A percentile compares a stretch with the other conserved stretches of the same genome.
These are phyloP conservation scores for Leptographium flavum DNA, from an alignment of 2,329 filamentous ascomycete species.

Conservation along the genomic window DNA sequence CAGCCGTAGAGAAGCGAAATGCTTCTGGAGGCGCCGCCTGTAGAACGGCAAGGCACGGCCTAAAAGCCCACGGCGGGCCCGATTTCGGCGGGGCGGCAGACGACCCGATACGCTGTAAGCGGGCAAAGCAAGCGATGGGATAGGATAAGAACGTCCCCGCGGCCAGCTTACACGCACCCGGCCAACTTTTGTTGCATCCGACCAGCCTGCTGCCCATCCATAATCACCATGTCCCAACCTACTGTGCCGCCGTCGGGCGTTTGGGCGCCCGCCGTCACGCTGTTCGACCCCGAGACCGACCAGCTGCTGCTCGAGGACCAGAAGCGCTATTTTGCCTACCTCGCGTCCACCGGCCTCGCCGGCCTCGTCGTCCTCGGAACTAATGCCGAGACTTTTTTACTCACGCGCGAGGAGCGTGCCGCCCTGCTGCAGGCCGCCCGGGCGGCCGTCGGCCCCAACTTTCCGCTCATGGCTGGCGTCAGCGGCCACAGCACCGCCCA, in stretches of 20 bases:
- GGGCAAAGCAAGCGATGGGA: too few relatives aligned
- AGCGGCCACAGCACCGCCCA: conserved; percentile 51
- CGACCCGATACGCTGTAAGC: too few relatives aligned
- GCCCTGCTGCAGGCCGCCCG: conserved; percentile 41
- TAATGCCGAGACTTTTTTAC: conserved; percentile 20
- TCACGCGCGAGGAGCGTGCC: conserved; percentile 19
- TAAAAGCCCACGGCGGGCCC: too few relatives aligned
- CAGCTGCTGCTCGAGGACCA: conserved; percentile 16
- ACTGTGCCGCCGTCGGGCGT: conserved; percentile 16
- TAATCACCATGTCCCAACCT: not conserved
- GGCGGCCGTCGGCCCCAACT: conserved; percentile 33
- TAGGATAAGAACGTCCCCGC: too few relatives aligned
- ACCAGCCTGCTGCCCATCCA: too few relatives aligned
- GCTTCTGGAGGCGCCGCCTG: too few relatives aligned
- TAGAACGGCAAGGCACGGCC: too few relatives aligned
- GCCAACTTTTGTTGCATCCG: too few relatives aligned
- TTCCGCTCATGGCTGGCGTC: conserved; percentile 48
- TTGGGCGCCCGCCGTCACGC: conserved; percentile 20
- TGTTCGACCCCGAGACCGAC: conserved; percentile 19
- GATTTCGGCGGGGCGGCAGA: too few relatives aligned
- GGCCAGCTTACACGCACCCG: too few relatives aligned
- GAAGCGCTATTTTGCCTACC: conserved; percentile 17
- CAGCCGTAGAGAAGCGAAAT: too few relatives aligned
- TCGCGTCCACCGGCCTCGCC: conserved; percentile 15
- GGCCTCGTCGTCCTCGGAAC: conserved; percentile 20